A percentile compares a stretch with the other conserved stretches of the same genome.
Conservation (phyloP, 805 yeast genomes). For the Saccharomycopsis sp. region DNA sequence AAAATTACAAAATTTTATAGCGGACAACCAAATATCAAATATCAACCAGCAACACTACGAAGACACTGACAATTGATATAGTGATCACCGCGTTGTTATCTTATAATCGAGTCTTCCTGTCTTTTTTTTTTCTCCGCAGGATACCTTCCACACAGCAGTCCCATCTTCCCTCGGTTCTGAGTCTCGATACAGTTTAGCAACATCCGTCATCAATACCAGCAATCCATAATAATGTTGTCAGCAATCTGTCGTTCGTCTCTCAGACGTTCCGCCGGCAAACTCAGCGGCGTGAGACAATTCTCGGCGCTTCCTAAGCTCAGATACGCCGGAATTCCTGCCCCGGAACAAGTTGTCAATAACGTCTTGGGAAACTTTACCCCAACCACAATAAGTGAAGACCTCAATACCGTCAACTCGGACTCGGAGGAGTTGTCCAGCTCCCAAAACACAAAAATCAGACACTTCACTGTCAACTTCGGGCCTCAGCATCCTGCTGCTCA, state of each 20-base stretch:
- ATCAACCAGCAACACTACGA: background rate
- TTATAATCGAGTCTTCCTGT: background rate
- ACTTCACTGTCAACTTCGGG: conserved; percentile 84
- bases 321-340: conserved; percentile 17
- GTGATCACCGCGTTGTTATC: background rate
- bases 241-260: background rate
- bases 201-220: too few relatives aligned
- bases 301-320: background rate
- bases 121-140: too few relatives aligned
- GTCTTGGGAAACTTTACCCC: conserved; percentile 35
- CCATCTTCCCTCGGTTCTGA: too few relatives aligned
- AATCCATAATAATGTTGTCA: conserved; percentile 1
- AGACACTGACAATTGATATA: background rate
- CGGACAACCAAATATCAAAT: background rate
- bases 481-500: conserved; percentile 96
- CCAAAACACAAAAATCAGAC: conserved; percentile 55
- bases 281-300: background rate
- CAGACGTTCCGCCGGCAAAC: background rate
- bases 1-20: background rate
- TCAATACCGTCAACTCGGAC: conserved; percentile 35
- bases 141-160: too few relatives aligned
- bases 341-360: conserved; percentile 29
- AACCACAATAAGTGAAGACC: conserved; percentile 26
- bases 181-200: too few relatives aligned
- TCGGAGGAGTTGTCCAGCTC: conserved; percentile 20